Evolutionary conservation across 106 monocot species (phyloP).

Genomic region (Xerophyta viscosa): DNA sequence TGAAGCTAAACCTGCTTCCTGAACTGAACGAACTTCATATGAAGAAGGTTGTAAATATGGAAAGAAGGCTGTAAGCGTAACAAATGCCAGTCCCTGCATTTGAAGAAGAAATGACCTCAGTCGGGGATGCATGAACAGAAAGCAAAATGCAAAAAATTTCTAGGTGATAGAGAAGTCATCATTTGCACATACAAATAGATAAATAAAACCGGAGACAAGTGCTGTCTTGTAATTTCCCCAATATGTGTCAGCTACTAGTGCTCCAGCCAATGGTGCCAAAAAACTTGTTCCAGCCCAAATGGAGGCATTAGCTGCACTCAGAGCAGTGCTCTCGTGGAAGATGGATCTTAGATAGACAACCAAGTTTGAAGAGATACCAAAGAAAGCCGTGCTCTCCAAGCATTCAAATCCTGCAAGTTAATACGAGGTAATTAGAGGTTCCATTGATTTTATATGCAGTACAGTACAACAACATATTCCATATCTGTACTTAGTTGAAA

Average conservation of each 20-base stretch:
- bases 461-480: no score
- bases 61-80: slow-evolving; percentile 18
- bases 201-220: slow-evolving; percentile 12
- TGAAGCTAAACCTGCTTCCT: slow-evolving; percentile 3
- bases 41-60: slow-evolving; percentile 11
- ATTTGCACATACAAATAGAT: slow-evolving; percentile 17
- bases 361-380: slow-evolving; percentile 21
- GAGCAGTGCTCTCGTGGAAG: slow-evolving; percentile 21
- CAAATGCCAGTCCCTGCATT: slow-evolving; percentile 25
- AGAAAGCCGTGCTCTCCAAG: slow-evolving; percentile 21
- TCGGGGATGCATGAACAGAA: no score
- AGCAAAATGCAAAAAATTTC: no score
- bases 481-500: no score
- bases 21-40: slow-evolving; percentile 10
- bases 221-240: slow-evolving; percentile 30
- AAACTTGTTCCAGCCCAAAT: slow-evolving; percentile 27
- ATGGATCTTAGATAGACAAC: slow-evolving; percentile 20
- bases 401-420: slow-evolving; percentile 21
- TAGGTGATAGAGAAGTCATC: no score
- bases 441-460: background rate
- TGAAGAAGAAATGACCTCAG: background rate
- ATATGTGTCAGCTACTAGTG: slow-evolving; percentile 24
- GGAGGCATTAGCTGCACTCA: slow-evolving; percentile 13
- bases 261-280: slow-evolving; percentile 25
- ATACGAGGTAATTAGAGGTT: background rate